Evolutionary conservation across 2,329 filamentous ascomycete genomes (phyloP).

Genomic region (Alternaria incomplexa): DNA sequence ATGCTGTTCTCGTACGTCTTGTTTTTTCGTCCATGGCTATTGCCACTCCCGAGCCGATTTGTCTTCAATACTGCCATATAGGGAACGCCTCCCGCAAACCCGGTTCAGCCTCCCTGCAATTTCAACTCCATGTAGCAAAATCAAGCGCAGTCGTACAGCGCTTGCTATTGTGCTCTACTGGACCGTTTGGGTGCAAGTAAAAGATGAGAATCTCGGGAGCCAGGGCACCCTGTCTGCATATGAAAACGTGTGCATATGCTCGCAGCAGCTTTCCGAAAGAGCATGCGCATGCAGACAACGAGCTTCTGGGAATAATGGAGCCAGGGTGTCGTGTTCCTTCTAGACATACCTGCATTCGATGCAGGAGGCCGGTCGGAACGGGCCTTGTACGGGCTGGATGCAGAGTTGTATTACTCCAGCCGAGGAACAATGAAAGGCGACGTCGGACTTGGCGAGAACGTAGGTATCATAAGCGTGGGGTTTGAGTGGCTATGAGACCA

Average conservation of each 20-base stretch:
- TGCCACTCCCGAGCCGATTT: not conserved
- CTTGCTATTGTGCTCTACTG: conserved; percentile 2
- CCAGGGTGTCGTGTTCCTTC: conserved; percentile 5
- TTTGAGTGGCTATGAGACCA: not conserved
- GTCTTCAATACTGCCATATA: not conserved
- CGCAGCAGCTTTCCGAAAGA: not conserved
- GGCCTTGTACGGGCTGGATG: not conserved
- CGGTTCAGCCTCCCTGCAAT: not conserved
- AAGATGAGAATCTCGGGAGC: conserved; percentile 7
- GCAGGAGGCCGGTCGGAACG: conserved; percentile 2
- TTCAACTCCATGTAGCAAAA: not conserved
- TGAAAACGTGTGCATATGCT: not conserved
- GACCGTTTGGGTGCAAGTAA: not conserved
- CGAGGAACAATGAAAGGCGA: not conserved
- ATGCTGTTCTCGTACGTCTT: not conserved
- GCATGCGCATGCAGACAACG: not conserved
- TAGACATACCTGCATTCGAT: not conserved
- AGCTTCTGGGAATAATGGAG: conserved; percentile 7
- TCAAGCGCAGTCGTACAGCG: conserved; percentile 2
- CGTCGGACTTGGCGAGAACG: conserved; percentile 8
- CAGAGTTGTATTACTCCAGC: not conserved
- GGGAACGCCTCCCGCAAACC: not conserved
- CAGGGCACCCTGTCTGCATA: conserved; percentile 8
- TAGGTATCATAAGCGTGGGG: conserved; percentile 1
- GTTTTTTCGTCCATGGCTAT: not conserved